Conservation (phyloP, 768 basidiomycete species). For the Lactarius quietus region DNA sequence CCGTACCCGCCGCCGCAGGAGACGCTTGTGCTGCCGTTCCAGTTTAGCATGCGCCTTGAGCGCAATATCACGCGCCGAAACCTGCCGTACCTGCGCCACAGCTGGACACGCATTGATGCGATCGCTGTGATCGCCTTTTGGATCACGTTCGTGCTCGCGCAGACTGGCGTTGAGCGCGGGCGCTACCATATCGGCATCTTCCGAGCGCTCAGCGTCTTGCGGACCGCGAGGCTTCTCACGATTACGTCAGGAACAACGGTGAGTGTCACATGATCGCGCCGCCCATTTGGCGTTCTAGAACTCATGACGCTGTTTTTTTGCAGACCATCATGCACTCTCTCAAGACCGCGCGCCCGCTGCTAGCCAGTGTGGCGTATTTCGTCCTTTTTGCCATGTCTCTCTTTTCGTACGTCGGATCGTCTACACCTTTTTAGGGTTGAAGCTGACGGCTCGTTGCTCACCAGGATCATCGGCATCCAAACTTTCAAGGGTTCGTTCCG, state of each 20-base stretch:
- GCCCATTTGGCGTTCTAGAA: too few species aligned
- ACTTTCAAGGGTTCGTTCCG: constrained; percentile 84
- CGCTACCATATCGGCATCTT: constrained; percentile 79
- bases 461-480: constrained; percentile 89
- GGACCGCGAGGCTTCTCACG: constrained; percentile 77
- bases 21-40: constrained; percentile 50
- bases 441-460: neutral
- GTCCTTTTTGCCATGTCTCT: constrained; percentile 85
- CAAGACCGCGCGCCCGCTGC: constrained; percentile 85
- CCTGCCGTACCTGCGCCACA: constrained; percentile 87
- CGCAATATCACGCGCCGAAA: constrained; percentile 59
- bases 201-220: constrained; percentile 80
- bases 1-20: neutral
- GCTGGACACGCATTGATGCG: constrained; percentile 89
- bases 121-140: constrained; percentile 85
- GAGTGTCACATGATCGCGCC: constrained; percentile 32
- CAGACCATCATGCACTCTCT: constrained; percentile 88
- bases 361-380: constrained; percentile 87
- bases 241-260: constrained; percentile 92
- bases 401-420: constrained; percentile 82
- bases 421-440: neutral
- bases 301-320: neutral
- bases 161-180: constrained; percentile 63
- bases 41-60: constrained; percentile 52
- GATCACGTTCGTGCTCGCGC: constrained; percentile 72